Conservation (phyloP, 371 early-diverging fungal species). For the Ordospora pajunii region DNA sequence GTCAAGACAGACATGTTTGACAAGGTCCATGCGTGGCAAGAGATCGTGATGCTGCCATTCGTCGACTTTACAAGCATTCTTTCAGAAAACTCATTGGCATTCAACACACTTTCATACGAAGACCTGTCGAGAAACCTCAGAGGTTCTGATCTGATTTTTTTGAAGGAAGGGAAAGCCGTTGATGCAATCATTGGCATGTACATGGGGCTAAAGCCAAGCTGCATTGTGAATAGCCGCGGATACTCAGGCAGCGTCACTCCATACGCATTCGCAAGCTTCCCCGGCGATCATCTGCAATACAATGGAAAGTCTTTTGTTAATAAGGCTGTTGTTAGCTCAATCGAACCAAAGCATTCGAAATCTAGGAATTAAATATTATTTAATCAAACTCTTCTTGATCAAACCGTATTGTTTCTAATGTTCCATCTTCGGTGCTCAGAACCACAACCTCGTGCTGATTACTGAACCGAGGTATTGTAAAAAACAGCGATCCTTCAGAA, state of each 20-base stretch:
- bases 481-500: not conserved
- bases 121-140: conserved; percentile 49
- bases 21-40: conserved; percentile 92
- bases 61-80: conserved; percentile 45
- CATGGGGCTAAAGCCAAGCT: conserved; percentile 26
- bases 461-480: conserved; percentile 24
- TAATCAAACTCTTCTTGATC: not conserved
- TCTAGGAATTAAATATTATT: not conserved
- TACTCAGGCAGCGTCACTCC: not conserved
- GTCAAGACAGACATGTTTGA: conserved; percentile 90
- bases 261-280: conserved; percentile 2
- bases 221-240: not conserved
- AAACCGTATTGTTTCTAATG: not conserved
- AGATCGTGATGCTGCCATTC: conserved; percentile 60
- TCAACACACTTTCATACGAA: conserved; percentile 13
- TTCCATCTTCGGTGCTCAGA: not conserved
- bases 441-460: conserved; percentile 4
- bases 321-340: not conserved
- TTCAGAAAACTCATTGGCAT: not conserved
- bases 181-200: conserved; percentile 32
- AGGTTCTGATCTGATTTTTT: conserved; percentile 30
- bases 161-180: conserved; percentile 11
- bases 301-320: not conserved
- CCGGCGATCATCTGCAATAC: not conserved
- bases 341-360: not conserved